These are phyloP conservation scores for Paecilomyces sp. DNA, from an alignment of 2,329 filamentous ascomycete genomes.

Conservation along the genomic window DNA sequence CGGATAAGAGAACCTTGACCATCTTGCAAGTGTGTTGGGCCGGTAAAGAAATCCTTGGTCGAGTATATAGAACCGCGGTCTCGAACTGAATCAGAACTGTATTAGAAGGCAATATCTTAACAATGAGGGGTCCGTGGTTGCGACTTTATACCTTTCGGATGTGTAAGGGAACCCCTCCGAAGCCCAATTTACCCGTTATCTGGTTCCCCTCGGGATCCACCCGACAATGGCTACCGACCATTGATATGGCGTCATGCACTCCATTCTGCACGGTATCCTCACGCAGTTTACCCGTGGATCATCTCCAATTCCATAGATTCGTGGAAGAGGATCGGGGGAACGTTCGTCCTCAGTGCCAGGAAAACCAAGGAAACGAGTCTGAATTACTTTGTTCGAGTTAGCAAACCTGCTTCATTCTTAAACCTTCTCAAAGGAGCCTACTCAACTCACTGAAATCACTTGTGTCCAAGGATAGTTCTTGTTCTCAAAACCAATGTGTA, in stretches of 20 bases:
- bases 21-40: slow-evolving; percentile 14
- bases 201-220: not conserved
- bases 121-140: not conserved
- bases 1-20: slow-evolving; percentile 33
- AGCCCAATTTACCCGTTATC: not conserved
- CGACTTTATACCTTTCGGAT: not conserved
- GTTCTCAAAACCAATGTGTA: not conserved
- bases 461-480: no score
- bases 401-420: no score
- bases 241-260: not conserved
- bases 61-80: not conserved
- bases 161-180: not conserved
- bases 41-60: not conserved
- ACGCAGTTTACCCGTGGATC: not conserved
- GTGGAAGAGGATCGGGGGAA: not conserved
- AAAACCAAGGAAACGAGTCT: not conserved
- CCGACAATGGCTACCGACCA: not conserved
- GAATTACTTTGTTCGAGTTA: not conserved
- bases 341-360: not conserved
- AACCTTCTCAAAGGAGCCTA: no score
- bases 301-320: not conserved
- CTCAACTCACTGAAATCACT: no score
- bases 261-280: not conserved
- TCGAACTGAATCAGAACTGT: not conserved
- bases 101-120: not conserved